Conservation (phyloP, 768 basidiomycete species). For the Phanerodontia chrysosporium region DNA sequence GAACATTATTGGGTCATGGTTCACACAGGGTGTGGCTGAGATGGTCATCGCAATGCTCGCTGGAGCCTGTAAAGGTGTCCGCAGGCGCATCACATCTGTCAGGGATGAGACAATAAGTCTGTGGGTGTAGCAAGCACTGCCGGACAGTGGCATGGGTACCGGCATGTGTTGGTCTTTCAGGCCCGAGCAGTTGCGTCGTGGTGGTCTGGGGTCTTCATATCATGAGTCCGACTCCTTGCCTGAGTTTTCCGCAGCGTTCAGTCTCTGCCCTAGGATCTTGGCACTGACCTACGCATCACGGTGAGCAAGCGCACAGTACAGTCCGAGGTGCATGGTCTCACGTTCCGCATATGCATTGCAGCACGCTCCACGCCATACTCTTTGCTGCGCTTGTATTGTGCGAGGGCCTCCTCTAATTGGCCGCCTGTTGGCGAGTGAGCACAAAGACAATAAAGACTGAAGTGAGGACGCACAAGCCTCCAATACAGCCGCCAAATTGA, state of each 20-base stretch:
- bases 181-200: neutral
- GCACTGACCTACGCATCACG: constrained; percentile 59
- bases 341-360: constrained; percentile 79
- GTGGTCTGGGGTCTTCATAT: neutral
- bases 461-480: constrained; percentile 64
- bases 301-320: too few relatives aligned
- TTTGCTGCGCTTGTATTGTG: constrained; percentile 77
- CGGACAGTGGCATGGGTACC: neutral
- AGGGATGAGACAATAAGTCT: neutral
- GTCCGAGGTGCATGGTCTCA: constrained; percentile 31
- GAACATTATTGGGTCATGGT: too few relatives aligned
- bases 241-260: constrained; percentile 30
- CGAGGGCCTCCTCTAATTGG: constrained; percentile 73
- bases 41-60: too few relatives aligned
- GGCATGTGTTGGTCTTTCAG: neutral
- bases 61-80: neutral
- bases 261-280: constrained; percentile 64
- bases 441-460: neutral
- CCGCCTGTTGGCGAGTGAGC: constrained; percentile 47
- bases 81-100: neutral
- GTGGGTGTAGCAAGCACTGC: neutral
- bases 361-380: constrained; percentile 79
- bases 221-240: constrained; percentile 11
- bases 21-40: too few relatives aligned
- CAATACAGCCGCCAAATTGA: constrained; percentile 86